A percentile compares a stretch with the other conserved stretches of the same genome.
Evolutionary conservation across 2,329 filamentous ascomycete species (phyloP).

Genomic region (Cladorrhinum sp.): DNA sequence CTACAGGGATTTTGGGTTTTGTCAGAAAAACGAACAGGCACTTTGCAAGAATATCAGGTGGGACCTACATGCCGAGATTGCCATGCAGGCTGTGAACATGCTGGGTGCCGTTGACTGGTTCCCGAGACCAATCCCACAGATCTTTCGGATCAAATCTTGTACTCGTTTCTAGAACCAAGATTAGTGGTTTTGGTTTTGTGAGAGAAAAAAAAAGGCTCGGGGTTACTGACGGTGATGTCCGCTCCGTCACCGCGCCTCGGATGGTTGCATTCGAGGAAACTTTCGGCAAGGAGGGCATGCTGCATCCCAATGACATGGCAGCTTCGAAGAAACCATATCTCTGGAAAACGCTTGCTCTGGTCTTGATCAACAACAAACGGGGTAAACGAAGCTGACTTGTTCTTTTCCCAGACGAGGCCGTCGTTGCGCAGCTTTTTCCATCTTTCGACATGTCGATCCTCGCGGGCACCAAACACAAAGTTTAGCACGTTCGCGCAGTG

Average conservation of each 20-base stretch:
- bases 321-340: conserved; percentile 55
- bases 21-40: background rate
- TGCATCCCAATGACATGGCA: conserved; percentile 59
- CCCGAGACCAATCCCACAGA: conserved; percentile 58
- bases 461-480: conserved; percentile 53
- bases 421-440: conserved; percentile 23
- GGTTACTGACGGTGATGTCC: conserved; percentile 28
- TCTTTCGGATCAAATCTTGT: conserved; percentile 45
- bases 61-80: conserved; percentile 50
- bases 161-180: conserved; percentile 39
- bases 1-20: conserved; percentile 17
- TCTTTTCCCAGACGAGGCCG: background rate
- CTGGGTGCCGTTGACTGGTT: conserved; percentile 55
- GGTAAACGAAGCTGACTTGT: background rate
- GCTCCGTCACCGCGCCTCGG: conserved; percentile 42
- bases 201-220: background rate
- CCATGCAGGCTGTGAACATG: conserved; percentile 55
- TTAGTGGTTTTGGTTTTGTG: background rate
- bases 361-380: conserved; percentile 28
- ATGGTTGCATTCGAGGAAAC: conserved; percentile 38
- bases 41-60: background rate
- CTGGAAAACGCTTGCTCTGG: conserved; percentile 48
- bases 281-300: conserved; percentile 56
- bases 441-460: background rate
- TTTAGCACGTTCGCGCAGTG: conserved; percentile 63